These are phyloP conservation scores for Kuraishia hungarica DNA, from an alignment of 805 yeast species.

Conservation along the genomic window DNA sequence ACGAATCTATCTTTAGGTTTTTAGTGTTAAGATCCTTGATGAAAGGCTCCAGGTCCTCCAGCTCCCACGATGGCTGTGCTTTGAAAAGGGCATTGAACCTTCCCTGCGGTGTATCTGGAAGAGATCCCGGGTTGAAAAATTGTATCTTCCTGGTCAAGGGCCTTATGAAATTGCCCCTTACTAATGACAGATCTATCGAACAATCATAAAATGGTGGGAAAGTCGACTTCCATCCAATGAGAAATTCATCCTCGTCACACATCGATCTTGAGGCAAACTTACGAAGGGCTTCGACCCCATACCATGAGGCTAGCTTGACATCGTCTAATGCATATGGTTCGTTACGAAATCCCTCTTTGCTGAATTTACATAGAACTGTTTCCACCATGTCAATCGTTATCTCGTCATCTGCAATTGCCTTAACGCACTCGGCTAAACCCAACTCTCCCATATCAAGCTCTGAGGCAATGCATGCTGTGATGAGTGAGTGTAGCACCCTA, in stretches of 20 bases:
- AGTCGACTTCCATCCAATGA: constrained; percentile 52
- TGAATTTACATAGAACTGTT: constrained; percentile 44
- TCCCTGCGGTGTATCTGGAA: constrained; percentile 39
- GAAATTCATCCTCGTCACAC: constrained; percentile 37
- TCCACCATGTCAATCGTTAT: constrained; percentile 31
- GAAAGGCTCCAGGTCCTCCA: constrained; percentile 57
- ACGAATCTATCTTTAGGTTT: constrained; percentile 45
- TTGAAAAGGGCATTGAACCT: constrained; percentile 47
- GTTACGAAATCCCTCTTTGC: constrained; percentile 10
- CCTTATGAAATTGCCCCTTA: constrained; percentile 47
- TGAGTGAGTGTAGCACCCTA: constrained; percentile 4
- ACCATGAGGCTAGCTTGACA: constrained; percentile 44
- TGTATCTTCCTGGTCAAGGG: constrained; percentile 39
- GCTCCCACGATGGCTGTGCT: constrained; percentile 48
- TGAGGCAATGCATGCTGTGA: constrained; percentile 8
- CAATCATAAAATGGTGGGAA: constrained; percentile 59
- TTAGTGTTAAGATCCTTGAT: constrained; percentile 49
- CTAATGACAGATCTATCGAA: constrained; percentile 42
- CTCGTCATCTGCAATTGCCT: constrained; percentile 9
- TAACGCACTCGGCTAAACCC: constrained; percentile 10
- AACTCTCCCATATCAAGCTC: constrained; percentile 6
- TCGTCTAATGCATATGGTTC: constrained; percentile 31
- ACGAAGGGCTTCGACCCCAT: constrained; percentile 45
- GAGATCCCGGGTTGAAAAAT: constrained; percentile 37
- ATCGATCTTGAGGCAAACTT: constrained; percentile 6